phyloP scores from a whole-genome alignment of 345 rosid species.

The Reutealis trisperma region DNA sequence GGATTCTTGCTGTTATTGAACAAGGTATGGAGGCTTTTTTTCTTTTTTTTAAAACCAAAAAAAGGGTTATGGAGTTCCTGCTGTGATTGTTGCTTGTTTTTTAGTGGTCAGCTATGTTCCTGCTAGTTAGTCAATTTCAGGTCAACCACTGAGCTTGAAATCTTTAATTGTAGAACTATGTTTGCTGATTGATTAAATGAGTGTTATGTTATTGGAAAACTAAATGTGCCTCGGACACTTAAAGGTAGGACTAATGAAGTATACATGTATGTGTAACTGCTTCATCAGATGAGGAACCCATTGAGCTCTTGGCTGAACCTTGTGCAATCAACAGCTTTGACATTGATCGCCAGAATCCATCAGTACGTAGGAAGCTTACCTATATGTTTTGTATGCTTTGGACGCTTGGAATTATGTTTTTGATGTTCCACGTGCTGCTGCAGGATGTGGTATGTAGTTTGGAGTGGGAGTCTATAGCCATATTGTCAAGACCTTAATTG shows the following conservation, averaged over 20 bases:
- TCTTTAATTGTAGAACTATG: not conserved
- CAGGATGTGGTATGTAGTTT: conserved; percentile 89
- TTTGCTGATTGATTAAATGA: not conserved
- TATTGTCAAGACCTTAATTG: conserved; percentile 56
- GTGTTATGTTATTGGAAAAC: not conserved
- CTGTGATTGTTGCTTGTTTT: not conserved
- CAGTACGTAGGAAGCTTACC: conserved; percentile 38
- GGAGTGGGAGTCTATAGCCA: conserved; percentile 87
- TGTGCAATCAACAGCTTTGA: conserved; percentile 94
- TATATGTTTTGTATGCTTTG: not conserved
- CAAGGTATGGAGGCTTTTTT: conserved; percentile 55
- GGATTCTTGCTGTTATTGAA: conserved; percentile 74
- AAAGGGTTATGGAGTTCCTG: conserved; percentile 49
- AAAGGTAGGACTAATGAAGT: conserved; percentile 1
- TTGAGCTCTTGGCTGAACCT: conserved; percentile 80
- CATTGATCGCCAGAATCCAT: conserved; percentile 73
- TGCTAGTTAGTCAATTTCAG: not conserved
- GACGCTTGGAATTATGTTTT: conserved; percentile 12
- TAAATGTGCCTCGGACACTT: not conserved
- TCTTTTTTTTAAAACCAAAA: too few species aligned
- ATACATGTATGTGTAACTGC: not conserved
- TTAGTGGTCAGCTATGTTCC: not conserved
- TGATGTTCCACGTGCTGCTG: conserved; percentile 9
- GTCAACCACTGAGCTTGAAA: not conserved
- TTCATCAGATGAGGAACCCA: conserved; percentile 65